Percentiles rank a stretch among this genome's conserved stretches.
Conservation (phyloP, 2,329 filamentous ascomycete genomes). For the Claviceps digitariae region DNA sequence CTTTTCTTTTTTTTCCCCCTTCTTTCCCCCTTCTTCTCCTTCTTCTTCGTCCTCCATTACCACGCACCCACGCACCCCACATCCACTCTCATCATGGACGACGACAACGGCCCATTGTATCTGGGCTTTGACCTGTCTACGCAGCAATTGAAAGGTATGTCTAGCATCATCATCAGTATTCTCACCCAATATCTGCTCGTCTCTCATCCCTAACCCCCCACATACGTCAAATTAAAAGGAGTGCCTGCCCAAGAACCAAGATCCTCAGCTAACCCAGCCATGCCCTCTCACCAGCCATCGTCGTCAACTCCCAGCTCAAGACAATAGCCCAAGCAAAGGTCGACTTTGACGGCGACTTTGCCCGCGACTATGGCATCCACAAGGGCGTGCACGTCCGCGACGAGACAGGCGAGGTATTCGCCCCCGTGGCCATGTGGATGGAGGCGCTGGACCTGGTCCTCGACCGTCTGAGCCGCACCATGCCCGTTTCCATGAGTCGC, state of each 20-base stretch:
- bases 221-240: no score
- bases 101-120: conserved; percentile 49
- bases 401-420: conserved; percentile 75
- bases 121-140: conserved; percentile 93
- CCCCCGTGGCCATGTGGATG: conserved; percentile 87
- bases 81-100: neutral
- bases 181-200: neutral
- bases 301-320: conserved; percentile 70
- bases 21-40: neutral
- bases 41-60: no score
- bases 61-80: neutral
- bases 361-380: conserved; percentile 57
- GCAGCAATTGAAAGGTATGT: conserved; percentile 78
- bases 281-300: conserved; percentile 53
- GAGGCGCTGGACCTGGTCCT: conserved; percentile 85
- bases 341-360: conserved; percentile 82
- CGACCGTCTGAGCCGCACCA: conserved; percentile 51
- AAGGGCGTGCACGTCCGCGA: conserved; percentile 83
- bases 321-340: conserved; percentile 78
- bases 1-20: no score
- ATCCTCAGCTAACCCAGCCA: neutral
- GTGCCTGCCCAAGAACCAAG: no score
- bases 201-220: neutral
- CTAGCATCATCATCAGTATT: neutral
- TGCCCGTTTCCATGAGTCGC: conserved; percentile 49